Base-by-base conservation (phyloP, 768 basidiomycete species). In the Heimioporus sp. region DNA sequence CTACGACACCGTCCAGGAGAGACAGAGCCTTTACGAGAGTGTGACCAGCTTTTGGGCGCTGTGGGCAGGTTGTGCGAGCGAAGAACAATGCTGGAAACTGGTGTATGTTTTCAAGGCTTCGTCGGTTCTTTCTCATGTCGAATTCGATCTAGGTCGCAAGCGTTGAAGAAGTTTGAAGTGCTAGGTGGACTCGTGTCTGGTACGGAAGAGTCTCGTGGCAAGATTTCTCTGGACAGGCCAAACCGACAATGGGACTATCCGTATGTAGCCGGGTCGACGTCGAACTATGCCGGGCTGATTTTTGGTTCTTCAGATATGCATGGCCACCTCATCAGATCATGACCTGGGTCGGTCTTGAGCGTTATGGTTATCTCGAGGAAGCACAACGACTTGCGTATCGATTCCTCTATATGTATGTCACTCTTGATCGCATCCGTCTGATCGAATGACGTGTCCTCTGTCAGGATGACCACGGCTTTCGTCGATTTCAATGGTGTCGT, bases 351-450 rank as follows among this genome's bases (percentile, higher is more conserved):
- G 96, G 94, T 38, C 77, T 98, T 20, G 93, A 97, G 60, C 86
- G 96, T 48, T 99, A 99, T 65, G 96, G 96, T 2, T 97, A 93
- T 68, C 75, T 90, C 4, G 91, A 96, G 56, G 94, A 97, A 56
- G 91, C 94, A 2, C 92, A 96, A 57, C 80, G 97, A 43, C 73
- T 98, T 44, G 87, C 96, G 1, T 99, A 99, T 72, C 79, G 96
- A 47, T 99, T 90, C 83, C 80, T 97, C n/a, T 98, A 98, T 76
- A 97, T 99, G 95, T 93, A 94, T 74, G 97, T 96, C 89, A 88
- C 56, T 17, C 66, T 62, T 35, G 30, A 16, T 54, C 28, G 20
- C 36, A 24, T 10, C 9, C 17, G 15, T 32, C 37, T 35, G 24
- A 52, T 17, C 35, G 10, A 15, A 34, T 61, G 24, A 57, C 51